Evolutionary conservation across 306 rosid genomes (phyloP), one percentile per base, ranked within the genome.

Genomic region (Hylodesmum podocarpum): DNA sequence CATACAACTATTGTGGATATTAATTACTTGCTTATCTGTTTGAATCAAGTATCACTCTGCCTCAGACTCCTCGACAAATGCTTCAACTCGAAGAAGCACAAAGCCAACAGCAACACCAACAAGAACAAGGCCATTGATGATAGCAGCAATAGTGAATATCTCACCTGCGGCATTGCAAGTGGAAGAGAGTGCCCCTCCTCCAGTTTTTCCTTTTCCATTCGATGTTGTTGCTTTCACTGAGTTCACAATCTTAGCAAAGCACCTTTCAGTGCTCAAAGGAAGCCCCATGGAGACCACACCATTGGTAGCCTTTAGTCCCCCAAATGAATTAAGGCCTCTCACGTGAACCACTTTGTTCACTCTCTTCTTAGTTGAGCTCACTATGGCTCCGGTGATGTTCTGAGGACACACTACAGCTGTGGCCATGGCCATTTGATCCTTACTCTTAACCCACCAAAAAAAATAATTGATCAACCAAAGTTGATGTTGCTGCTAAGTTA

Each of bases 51-150:
- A 43, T 80, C 76, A 80, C 24, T 78, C 82, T 22, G 62, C 21
- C 47, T 71, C 78, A 15, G 76, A 37, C 39, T 78, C 86, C 73
- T 78, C 86, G 0, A 74, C 37, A 65, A 49, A 73, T 5, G 86
- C 86, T 73, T 83, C 86, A 31, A 83, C 3, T 28, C 80, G 76
- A 1, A 83, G 74, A 65, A 83, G 86, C 9, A 83, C 66, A 66
- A 83, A 83, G 0, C 86, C 84, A 79, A 74, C 80, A 0, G 84
- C 87, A 68, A 80, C 84, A 18, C 84, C 84, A 19, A 80, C 66
- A 4, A 73, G 84, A 74, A 67, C 76, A 47, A 81, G 80, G 2
- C 77, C 84, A 34, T 81, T 81, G 34, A 81, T 75, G 19, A 75
- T 58, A 15, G 66, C 47, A 58, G 84, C 80, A 67, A 81, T 81